A percentile compares a stretch with the other conserved stretches of the same genome.
Conservation (phyloP, 345 rosid genomes). For the Psidium guajava region DNA sequence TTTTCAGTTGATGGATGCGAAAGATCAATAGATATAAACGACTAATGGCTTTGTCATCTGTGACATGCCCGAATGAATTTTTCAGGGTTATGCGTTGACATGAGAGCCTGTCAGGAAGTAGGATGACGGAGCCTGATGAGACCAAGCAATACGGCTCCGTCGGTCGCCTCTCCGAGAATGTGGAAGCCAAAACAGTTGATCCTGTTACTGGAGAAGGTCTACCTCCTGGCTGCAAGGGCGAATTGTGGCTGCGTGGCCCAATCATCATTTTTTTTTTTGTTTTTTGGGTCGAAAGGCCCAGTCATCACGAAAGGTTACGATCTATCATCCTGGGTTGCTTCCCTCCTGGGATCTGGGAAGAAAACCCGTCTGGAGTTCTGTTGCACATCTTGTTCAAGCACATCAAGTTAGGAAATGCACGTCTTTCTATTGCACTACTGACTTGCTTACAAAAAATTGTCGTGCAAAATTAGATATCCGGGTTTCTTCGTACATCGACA, state of each 20-base stretch:
- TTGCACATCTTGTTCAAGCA: too few relatives aligned
- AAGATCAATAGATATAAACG: neutral
- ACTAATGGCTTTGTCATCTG: neutral
- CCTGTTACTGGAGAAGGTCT: constrained; percentile 53
- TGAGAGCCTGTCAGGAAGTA: constrained; percentile 53
- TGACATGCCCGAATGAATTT: neutral
- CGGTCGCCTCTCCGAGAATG: constrained; percentile 48
- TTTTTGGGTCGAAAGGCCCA: too few relatives aligned
- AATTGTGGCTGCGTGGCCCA: constrained; percentile 82
- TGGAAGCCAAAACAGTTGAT: constrained; percentile 77
- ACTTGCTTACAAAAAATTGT: too few relatives aligned
- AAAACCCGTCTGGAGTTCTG: too few relatives aligned
- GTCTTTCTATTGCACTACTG: too few relatives aligned
- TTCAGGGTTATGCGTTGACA: constrained; percentile 88
- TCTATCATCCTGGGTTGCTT: neutral
- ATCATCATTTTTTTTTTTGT: too few relatives aligned
- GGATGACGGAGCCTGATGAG: constrained; percentile 50
- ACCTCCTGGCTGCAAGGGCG: constrained; percentile 69
- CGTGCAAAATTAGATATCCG: too few relatives aligned
- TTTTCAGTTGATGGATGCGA: neutral
- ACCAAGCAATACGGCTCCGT: constrained; percentile 34
- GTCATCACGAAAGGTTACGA: too few relatives aligned
- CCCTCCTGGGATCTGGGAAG: neutral
- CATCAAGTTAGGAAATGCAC: too few relatives aligned
- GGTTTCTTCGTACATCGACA: too few relatives aligned